Percentiles rank a stretch among this genome's conserved stretches.
These are phyloP conservation scores for Apiospora sp. DNA, from an alignment of 2,329 filamentous ascomycete genomes.

Conservation along the genomic window DNA sequence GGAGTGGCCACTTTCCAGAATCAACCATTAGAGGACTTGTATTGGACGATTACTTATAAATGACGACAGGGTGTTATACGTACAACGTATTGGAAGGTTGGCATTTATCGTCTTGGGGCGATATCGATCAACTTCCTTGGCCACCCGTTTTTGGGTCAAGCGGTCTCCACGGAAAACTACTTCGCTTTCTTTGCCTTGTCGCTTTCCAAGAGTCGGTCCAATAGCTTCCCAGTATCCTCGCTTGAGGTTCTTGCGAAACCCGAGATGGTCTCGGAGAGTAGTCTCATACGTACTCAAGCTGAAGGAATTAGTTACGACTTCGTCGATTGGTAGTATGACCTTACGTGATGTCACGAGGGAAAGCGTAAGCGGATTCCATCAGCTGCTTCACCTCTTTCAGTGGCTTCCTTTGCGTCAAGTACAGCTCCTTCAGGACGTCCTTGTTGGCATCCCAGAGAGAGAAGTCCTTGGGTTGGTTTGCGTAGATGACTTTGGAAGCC, in stretches of 20 bases:
- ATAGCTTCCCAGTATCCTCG: not conserved
- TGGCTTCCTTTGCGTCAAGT: not conserved
- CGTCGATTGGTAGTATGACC: not conserved
- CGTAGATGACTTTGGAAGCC: not conserved
- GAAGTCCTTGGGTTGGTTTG: not conserved
- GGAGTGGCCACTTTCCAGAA: too few species aligned
- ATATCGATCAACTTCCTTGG: not conserved
- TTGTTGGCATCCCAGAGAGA: not conserved
- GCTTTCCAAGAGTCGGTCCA: not conserved
- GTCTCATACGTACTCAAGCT: slow-evolving; percentile 3
- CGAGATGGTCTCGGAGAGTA: not conserved
- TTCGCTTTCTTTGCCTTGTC: not conserved
- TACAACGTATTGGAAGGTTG: not conserved
- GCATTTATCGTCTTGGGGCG: not conserved
- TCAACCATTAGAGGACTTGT: too few species aligned
- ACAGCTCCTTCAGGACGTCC: not conserved
- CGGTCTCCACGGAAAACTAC: not conserved
- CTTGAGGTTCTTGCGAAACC: slow-evolving; percentile 9
- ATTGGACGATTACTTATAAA: too few species aligned
- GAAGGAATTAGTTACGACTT: too few species aligned
- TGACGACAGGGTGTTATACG: not conserved
- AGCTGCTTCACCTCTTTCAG: not conserved
- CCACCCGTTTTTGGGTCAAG: not conserved
- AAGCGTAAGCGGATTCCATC: not conserved
- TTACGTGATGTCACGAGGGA: not conserved